Evolutionary conservation across 2,329 filamentous ascomycete species (phyloP).

Genomic region (Emmonsia crescens): DNA sequence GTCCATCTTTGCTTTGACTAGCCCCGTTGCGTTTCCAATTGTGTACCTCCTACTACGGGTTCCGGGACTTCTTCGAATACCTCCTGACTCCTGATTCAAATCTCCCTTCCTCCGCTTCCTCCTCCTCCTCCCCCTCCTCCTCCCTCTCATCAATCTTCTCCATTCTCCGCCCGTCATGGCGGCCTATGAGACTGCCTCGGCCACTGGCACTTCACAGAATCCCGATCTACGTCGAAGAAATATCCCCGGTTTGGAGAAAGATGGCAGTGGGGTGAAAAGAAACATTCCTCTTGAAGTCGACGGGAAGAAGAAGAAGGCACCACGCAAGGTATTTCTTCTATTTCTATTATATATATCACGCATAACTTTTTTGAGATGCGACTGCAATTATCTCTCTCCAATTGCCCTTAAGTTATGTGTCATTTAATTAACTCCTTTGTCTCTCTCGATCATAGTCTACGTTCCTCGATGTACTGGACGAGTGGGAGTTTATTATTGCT

Average conservation of each 20-base stretch:
- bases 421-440: not conserved
- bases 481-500: conserved; percentile 53
- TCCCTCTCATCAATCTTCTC: not conserved
- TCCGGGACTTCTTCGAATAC: not conserved
- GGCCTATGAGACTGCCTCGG: conserved; percentile 22
- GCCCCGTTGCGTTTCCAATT: not conserved
- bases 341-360: not conserved
- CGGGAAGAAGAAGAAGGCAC: not conserved
- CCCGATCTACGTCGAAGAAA: conserved; percentile 34
- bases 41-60: not conserved
- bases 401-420: not conserved
- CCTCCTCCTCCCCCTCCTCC: not conserved
- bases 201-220: conserved; percentile 25
- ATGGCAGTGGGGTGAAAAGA: not conserved
- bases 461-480: conserved; percentile 36
- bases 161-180: conserved; percentile 19
- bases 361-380: not conserved
- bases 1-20: not conserved
- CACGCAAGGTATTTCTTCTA: not conserved
- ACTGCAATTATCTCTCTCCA: not conserved
- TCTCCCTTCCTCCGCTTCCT: conserved; percentile 4
- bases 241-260: conserved; percentile 19
- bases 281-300: not conserved
- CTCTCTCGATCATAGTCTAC: conserved; percentile 10
- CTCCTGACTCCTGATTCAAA: not conserved